Base-by-base conservation (phyloP, 805 yeast genomes). In the Starmerella roubikii region DNA sequence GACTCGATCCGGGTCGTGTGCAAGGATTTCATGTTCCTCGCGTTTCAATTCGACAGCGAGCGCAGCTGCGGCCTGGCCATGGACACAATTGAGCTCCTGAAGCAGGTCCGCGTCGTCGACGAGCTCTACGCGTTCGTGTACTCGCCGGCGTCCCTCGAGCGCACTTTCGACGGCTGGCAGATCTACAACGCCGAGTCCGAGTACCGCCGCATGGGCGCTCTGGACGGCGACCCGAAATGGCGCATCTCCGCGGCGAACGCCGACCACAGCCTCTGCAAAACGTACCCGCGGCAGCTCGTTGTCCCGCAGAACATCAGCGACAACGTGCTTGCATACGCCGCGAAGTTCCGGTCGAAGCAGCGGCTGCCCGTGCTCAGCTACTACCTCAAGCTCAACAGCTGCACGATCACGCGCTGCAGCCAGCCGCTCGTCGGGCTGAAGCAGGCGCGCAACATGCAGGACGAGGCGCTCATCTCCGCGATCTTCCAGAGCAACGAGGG, bases 351-450 rank as follows among this genome's bases (percentile, higher is more conserved):
- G 32, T 84, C 96, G 1, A 86, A 88, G 54, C 72, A 70, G 42
- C 63, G 98, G 46, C 70, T 91, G 4, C 97, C 97, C 0, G 78
- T 76, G 0, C 60, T 91, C 30, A 71, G 86, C 2, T 91, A 85
- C 57, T 77, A 71, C 52, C 81, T 85, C 56, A 58, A 69, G 35
- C 61, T 67, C 32, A 83, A 65, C 47, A 38, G 48, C 1, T 76
- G 91, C 52, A 70, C 91, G 1, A 84, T 91, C 15, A 76, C 91
- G 0, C 66, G 98, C 41, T 82, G 94, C 51, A 68, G 96, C 2
- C 98, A 91, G 60, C 98, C 98, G 0, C 59, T 88, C 47, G 86
- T 86, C 1, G 97, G 98, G 0, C 51, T 91, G 15, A 85, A 83
- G 42, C 93, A 85, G 54, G 74, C 76, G 47, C 63, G 97, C 35